Conservation (phyloP, 768 basidiomycete species). For the Amanita pseudoporphyria region DNA sequence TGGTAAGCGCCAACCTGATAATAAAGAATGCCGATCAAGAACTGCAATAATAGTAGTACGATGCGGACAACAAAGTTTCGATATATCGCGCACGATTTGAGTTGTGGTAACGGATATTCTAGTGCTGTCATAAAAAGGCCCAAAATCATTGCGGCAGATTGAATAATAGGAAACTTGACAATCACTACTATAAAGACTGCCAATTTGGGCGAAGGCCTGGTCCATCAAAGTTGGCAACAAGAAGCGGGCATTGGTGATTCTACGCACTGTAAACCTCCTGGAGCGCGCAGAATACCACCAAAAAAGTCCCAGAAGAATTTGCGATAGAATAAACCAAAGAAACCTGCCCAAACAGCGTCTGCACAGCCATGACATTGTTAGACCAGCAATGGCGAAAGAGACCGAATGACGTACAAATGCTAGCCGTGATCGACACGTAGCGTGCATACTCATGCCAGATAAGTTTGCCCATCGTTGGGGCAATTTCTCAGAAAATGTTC, state of each 20-base stretch:
- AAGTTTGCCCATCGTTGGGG: conserved; percentile 59
- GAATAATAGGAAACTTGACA: conserved; percentile 70
- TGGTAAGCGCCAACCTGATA: conserved; percentile 56
- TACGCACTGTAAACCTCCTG: conserved; percentile 73
- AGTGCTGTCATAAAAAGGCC: conserved; percentile 51
- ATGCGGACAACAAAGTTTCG: conserved; percentile 57
- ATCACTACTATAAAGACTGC: conserved; percentile 64
- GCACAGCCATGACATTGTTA: background rate
- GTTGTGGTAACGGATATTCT: conserved; percentile 59
- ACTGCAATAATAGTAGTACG: conserved; percentile 54
- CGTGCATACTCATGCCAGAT: conserved; percentile 77
- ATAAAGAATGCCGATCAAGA: conserved; percentile 53
- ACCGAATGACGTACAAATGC: conserved; percentile 48
- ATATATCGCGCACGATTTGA: conserved; percentile 48
- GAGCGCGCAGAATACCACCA: conserved; percentile 67
- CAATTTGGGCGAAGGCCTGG: conserved; percentile 49
- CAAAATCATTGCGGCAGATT: conserved; percentile 53
- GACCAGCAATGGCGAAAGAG: background rate
- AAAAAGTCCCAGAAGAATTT: conserved; percentile 98
- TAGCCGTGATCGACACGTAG: conserved; percentile 56
- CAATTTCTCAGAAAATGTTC: too few species aligned
- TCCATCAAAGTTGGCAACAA: background rate
- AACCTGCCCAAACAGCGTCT: conserved; percentile 77
- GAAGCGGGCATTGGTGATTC: background rate
- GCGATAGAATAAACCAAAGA: conserved; percentile 76